A percentile compares a stretch with the other conserved stretches of the same genome.
Conservation (phyloP, 257 asterid species). For the Solanum ahanhuiri region DNA sequence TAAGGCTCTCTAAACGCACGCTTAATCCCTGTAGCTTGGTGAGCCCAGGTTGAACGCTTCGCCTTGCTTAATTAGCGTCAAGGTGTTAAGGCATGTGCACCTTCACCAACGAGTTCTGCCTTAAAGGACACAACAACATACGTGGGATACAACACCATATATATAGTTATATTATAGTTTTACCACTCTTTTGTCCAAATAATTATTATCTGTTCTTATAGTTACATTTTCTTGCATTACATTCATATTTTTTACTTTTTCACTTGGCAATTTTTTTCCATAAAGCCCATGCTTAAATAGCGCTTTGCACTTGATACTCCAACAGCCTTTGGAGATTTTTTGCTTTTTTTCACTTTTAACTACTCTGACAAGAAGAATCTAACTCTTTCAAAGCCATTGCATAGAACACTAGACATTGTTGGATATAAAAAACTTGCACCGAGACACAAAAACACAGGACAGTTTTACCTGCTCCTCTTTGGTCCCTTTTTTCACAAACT, state of each 20-base stretch:
- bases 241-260: background rate
- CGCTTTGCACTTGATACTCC: background rate
- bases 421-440: background rate
- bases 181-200: background rate
- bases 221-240: background rate
- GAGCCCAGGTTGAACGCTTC: background rate
- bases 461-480: conserved; percentile 71
- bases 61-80: background rate
- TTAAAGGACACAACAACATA: background rate
- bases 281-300: background rate
- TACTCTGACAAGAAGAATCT: background rate
- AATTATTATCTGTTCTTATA: background rate
- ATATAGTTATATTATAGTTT: background rate
- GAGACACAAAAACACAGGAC: background rate
- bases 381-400: background rate
- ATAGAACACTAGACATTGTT: background rate
- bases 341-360: background rate
- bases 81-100: background rate
- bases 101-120: background rate
- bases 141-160: background rate
- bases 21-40: background rate
- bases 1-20: background rate
- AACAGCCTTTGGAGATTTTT: background rate
- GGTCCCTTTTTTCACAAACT: conserved; percentile 84
- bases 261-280: background rate